Evolutionary conservation across 2,329 filamentous ascomycete species (phyloP).

Genomic region (Pseudocercospora pini-densiflorae): DNA sequence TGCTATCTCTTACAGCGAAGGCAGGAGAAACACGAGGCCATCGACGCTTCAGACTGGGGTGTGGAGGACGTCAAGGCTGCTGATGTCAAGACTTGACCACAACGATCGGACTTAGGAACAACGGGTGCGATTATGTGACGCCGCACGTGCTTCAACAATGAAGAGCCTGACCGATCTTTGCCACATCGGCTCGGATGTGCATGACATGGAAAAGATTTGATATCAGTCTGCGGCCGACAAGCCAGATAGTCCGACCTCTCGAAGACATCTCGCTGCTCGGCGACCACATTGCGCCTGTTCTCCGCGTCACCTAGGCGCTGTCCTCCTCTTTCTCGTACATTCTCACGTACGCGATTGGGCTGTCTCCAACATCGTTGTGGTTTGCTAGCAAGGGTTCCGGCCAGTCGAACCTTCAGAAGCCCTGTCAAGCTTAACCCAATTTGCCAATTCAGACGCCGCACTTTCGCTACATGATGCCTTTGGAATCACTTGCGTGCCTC

Average conservation of each 20-base stretch:
- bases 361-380: neutral
- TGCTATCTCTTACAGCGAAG: constrained; percentile 29
- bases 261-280: neutral
- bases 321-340: neutral
- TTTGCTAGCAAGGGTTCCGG: neutral
- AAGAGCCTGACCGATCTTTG: neutral
- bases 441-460: neutral
- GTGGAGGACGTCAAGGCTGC: neutral
- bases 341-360: neutral
- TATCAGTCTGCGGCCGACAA: neutral
- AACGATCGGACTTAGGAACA: neutral
- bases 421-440: neutral
- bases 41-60: constrained; percentile 7
- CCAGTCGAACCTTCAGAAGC: neutral
- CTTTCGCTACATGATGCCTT: neutral
- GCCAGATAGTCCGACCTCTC: neutral
- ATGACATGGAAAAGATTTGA: neutral
- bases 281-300: neutral
- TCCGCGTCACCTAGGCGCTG: neutral
- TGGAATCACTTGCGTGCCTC: neutral
- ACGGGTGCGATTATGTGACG: neutral
- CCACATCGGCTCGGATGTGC: neutral
- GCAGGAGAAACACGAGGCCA: constrained; percentile 29
- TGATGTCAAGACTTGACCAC: neutral
- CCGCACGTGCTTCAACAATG: neutral